Base-by-base conservation (phyloP, 192 early-diverging fungal species). In the Umbelopsis sp. region DNA sequence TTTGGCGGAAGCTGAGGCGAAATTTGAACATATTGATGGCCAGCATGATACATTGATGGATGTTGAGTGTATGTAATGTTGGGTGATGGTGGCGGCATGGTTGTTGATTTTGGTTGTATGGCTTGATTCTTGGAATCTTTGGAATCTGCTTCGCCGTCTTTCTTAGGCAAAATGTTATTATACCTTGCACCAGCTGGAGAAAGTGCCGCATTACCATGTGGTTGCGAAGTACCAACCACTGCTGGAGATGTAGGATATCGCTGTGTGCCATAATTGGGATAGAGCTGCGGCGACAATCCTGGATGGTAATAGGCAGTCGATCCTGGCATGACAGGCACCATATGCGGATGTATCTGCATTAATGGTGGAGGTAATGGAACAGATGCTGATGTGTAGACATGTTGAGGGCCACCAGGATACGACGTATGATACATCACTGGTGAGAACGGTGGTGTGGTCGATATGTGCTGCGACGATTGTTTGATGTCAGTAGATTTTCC, bases 241-340 rank as follows among this genome's bases (percentile, higher is more conserved):
- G 55, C 16, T 18, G 55, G 27, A 4, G 55, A 27, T 15, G 55
- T 12, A 12, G 55, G 30, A 35, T 61, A 61, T 35, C 55, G 55
- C 55, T 61, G 55, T 2, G 55, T 13, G 4, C 33, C 55, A 33
- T 61, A 61, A 11, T 61, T 25, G 6, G 55, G 55, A 35, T 61
- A 61, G 6, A 61, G 30, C 55, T 61, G 55, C 30, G 55, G 55
- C 33, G 55, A 61, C 27, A 61, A 13, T 12, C 55, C 55, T 5
- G 55, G 55, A 18, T 61, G 55, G 35, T 61, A 61, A 12, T 37
- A 61, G 4, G 55, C 55, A 0, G 55, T 30, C 16, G 55, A 33
- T 8, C 55, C 55, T 61, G 55, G 55, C 25, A 61, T 61, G 13
- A 61, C 55, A 12, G 55, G 33, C 27, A 61, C 55, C 55, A 61